A percentile compares a stretch with the other conserved stretches of the same genome.
Evolutionary conservation across 2,329 filamentous ascomycete genomes (phyloP).

Genomic region (Calycina herbarum): DNA sequence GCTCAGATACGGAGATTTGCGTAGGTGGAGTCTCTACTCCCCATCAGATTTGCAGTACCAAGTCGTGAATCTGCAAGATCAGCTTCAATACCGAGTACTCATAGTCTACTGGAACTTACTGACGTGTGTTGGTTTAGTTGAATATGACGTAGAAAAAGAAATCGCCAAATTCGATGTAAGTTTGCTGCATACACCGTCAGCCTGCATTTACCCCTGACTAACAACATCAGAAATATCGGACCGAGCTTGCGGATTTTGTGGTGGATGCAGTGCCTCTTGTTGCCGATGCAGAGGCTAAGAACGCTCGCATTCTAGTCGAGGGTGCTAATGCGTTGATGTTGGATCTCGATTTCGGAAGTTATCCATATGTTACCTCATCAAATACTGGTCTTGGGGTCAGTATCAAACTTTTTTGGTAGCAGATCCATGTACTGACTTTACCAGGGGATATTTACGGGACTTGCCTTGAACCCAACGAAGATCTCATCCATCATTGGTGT

Average conservation of each 20-base stretch:
- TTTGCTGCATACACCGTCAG: not conserved
- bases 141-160: slow-evolving; percentile 65
- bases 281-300: slow-evolving; percentile 56
- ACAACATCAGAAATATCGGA: slow-evolving; percentile 46
- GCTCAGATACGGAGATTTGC: slow-evolving; percentile 67
- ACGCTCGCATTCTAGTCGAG: slow-evolving; percentile 65
- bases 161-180: slow-evolving; percentile 56
- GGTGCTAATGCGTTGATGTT: slow-evolving; percentile 65
- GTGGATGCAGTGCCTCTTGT: slow-evolving; percentile 66
- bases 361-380: slow-evolving; percentile 47
- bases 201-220: not conserved
- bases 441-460: slow-evolving; percentile 59
- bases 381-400: slow-evolving; percentile 56
- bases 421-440: not conserved
- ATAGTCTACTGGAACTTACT: not conserved
- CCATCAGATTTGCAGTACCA: not conserved
- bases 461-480: slow-evolving; percentile 60
- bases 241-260: slow-evolving; percentile 58
- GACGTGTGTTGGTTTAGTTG: slow-evolving; percentile 39
- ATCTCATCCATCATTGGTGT: slow-evolving; percentile 64
- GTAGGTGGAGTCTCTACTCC: slow-evolving; percentile 45
- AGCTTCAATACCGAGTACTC: not conserved
- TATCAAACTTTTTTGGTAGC: not conserved
- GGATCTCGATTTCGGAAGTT: slow-evolving; percentile 57
- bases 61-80: not conserved